A percentile compares a stretch with the other conserved stretches of the same genome.
phyloP scores from a whole-genome alignment of 179 eudicot species.

The Drosera spatulata region DNA sequence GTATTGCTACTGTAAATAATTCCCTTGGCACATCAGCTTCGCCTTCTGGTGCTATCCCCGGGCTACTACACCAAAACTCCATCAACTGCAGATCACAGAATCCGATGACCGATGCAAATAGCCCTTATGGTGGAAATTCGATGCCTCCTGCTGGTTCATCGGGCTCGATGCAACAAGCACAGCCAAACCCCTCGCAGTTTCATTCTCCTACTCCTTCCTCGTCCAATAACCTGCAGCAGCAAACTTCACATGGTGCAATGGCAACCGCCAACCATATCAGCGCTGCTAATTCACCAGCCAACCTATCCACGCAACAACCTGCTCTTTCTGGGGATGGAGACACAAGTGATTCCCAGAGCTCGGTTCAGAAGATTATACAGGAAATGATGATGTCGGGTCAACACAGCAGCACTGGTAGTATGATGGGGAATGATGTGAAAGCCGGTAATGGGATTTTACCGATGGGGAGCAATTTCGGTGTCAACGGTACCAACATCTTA shows the following conservation, averaged over 20 bases:
- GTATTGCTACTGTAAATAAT: constrained; percentile 38
- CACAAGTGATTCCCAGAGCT: constrained; percentile 56
- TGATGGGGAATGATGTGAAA: constrained; percentile 49
- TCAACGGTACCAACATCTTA: constrained; percentile 26
- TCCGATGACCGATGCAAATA: constrained; percentile 33
- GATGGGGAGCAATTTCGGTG: constrained; percentile 14
- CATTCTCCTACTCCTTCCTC: constrained; percentile 57
- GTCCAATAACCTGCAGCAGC: constrained; percentile 41
- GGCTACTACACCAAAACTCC: constrained; percentile 75
- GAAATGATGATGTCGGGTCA: constrained; percentile 71
- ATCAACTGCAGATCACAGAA: constrained; percentile 56
- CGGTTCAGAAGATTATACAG: constrained; percentile 73
- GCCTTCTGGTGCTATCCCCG: constrained; percentile 45
- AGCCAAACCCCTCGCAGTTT: constrained; percentile 36
- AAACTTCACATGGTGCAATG: constrained; percentile 31
- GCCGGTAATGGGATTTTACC: constrained; percentile 40
- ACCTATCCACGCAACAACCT: constrained; percentile 36
- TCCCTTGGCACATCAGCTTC: constrained; percentile 34
- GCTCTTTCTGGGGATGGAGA: constrained; percentile 38
- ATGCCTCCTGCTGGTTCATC: constrained; percentile 54
- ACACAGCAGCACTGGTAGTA: constrained; percentile 29
- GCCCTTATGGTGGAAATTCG: constrained; percentile 33
- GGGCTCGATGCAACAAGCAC: constrained; percentile 29
- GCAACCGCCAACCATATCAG: constrained; percentile 25
- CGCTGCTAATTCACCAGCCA: constrained; percentile 37